Base-by-base conservation (phyloP, 1,284 basidiomycete species). In the Boletellus deceptivus region DNA sequence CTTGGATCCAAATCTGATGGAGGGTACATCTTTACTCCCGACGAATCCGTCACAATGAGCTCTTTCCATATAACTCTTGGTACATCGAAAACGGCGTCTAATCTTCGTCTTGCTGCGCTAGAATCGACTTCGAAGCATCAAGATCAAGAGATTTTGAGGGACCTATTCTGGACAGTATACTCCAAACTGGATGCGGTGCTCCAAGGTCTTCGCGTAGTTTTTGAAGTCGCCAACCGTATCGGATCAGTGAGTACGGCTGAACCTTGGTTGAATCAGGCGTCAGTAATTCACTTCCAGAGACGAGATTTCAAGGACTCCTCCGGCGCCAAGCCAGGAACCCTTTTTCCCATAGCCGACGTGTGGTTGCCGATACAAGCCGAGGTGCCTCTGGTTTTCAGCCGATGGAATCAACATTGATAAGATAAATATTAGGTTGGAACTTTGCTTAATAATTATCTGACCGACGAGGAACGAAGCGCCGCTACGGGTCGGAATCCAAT, bases 111-210 rank as follows among this genome's bases (percentile, higher is more conserved):
- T n/a, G 78, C 86, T 29, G 83, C 89, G 7, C 70, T 94, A 56
- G 89, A 94, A 61, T 84, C 84, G 4, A 83, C 83, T 27, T 80
- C 81, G 7, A 90, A 89, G 59, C 79, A 84, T 44, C 72, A 80
- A 34, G 87, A 97, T 67, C 86, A 92, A 55, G 90, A 95, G 60
- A 84, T 89, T n/a, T 70, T 98, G 47, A 80, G 79, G 54, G 97
- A 99, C 70, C 77, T 99, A 34, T 98, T 99, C 70, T 99, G 96
- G 95, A 98, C 97, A 4, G 70, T 98, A 16, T 99, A 93, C 67
- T 97, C 94, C 6, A 99, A 99, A 70, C 70, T 99, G 47, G 89
- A 95, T 62, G 97, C 97, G 18, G 90, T 98, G n/a, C 79, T 91
- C 33, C 95, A 99, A 69, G 92, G 94, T 9, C 77, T 98, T 58